phyloP scores from a whole-genome alignment of 2,329 filamentous ascomycete genomes.

The Chaetomiaceae sp. region DNA sequence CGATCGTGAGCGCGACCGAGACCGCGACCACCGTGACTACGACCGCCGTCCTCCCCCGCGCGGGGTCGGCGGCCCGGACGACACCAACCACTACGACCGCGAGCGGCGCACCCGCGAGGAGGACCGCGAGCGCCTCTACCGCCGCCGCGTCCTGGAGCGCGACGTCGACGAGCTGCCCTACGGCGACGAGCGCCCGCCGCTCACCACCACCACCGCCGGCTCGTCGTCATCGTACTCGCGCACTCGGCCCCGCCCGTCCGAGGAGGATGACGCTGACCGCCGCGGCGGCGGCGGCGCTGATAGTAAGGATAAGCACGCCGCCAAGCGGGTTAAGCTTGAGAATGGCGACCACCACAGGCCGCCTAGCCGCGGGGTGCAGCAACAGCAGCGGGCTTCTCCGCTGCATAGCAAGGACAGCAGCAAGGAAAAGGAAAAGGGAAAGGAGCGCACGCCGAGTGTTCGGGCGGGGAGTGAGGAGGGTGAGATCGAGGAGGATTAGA shows the following conservation, averaged over 20 bases:
- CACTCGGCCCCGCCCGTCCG: conserved; percentile 66
- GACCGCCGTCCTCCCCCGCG: conserved; percentile 48
- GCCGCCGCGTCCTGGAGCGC: conserved; percentile 68
- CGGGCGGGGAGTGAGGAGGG: conserved; percentile 94
- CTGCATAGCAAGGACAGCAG: conserved; percentile 6
- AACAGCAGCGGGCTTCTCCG: no score
- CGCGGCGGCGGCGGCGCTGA: no score
- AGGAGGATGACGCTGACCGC: conserved; percentile 66
- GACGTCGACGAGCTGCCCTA: conserved; percentile 87
- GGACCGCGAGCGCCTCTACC: conserved; percentile 83
- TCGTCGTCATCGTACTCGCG: conserved; percentile 38
- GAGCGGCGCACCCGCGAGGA: conserved; percentile 85
- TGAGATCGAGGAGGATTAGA: conserved; percentile 82
- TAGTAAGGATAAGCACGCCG: conserved; percentile 45
- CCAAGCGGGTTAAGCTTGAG: conserved; percentile 62
- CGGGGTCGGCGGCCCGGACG: conserved; percentile 56
- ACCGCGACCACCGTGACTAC: conserved; percentile 37
- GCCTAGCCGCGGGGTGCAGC: conserved; percentile 26
- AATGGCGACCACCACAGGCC: conserved; percentile 31
- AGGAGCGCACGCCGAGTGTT: conserved; percentile 48
- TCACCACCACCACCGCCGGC: no score
- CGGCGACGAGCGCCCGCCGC: conserved; percentile 64
- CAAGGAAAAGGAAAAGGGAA: conserved; percentile 43
- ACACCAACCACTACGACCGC: conserved; percentile 69
- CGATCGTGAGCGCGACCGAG: conserved; percentile 35